Conservation (phyloP, 805 yeast genomes). For the Wickerhamiella nectarea region DNA sequence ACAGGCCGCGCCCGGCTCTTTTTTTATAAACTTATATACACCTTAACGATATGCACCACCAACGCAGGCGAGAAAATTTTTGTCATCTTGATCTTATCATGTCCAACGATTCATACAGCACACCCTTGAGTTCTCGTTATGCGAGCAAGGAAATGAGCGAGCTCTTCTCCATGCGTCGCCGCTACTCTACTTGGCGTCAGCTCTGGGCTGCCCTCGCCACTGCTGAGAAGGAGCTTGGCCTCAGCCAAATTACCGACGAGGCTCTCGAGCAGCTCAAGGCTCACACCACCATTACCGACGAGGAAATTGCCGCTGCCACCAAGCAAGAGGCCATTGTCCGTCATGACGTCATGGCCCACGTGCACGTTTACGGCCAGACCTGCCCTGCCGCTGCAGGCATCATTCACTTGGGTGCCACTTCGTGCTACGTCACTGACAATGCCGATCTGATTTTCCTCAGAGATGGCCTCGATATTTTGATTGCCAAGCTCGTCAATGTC, state of each 20-base stretch:
- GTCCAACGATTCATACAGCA: slow-evolving; percentile 60
- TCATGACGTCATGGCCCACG: slow-evolving; percentile 99
- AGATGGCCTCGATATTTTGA: slow-evolving; percentile 85
- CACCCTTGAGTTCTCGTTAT: slow-evolving; percentile 92
- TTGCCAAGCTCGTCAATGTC: slow-evolving; percentile 91
- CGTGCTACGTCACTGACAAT: slow-evolving; percentile 94
- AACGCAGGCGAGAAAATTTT: neutral
- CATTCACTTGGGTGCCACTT: slow-evolving; percentile 95
- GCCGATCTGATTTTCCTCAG: slow-evolving; percentile 94
- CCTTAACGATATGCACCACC: too few relatives aligned
- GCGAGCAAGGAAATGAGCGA: slow-evolving; percentile 96
- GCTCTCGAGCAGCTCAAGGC: slow-evolving; percentile 76
- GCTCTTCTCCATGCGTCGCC: slow-evolving; percentile 80
- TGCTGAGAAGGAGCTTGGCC: slow-evolving; percentile 88
- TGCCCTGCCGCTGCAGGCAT: slow-evolving; percentile 97
- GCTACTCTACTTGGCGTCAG: slow-evolving; percentile 97
- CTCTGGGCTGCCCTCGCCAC: slow-evolving; percentile 90
- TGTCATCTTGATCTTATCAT: slow-evolving; percentile 5
- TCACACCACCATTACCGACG: slow-evolving; percentile 76
- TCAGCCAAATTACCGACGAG: slow-evolving; percentile 71
- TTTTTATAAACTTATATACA: too few relatives aligned
- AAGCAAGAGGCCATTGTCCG: slow-evolving; percentile 94
- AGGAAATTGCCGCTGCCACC: slow-evolving; percentile 78
- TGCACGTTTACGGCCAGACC: slow-evolving; percentile 82
- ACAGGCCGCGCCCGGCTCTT: too few relatives aligned